Conservation (phyloP, 2,329 filamentous ascomycete species). For the Eurotiales sp. region DNA sequence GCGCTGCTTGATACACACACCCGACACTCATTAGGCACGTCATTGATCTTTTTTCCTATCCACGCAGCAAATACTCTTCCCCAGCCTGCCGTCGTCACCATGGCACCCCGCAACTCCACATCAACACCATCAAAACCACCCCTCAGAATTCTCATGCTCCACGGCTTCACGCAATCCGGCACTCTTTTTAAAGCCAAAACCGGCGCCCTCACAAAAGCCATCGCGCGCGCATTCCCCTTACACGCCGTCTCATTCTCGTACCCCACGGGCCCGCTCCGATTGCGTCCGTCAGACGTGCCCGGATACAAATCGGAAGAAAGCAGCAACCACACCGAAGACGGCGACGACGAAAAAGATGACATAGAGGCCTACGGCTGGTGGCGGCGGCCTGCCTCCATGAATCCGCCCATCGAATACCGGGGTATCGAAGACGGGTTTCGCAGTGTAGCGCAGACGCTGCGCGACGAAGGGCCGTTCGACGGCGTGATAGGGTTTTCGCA, state of each 20-base stretch:
- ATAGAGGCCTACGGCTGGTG: conserved; percentile 82
- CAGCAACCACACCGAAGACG: no score
- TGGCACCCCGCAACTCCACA: conserved; percentile 4
- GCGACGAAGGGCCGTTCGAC: conserved; percentile 65
- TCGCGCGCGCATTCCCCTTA: conserved; percentile 67
- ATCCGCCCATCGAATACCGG: conserved; percentile 58
- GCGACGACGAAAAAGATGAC: conserved; percentile 39
- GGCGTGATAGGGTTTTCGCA: conserved; percentile 81
- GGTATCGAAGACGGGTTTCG: conserved; percentile 66
- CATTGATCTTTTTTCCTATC: no score
- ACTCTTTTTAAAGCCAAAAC: conserved; percentile 82
- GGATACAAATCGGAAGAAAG: no score
- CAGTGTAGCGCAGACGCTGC: conserved; percentile 59
- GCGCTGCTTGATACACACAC: neutral
- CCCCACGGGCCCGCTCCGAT: conserved; percentile 64
- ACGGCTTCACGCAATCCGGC: conserved; percentile 89
- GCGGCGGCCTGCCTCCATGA: conserved; percentile 54
- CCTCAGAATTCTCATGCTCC: conserved; percentile 71
- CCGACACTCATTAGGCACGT: neutral
- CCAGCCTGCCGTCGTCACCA: no score
- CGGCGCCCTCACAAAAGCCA: conserved; percentile 75
- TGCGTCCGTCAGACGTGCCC: conserved; percentile 64
- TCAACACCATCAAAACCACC: conserved; percentile 19
- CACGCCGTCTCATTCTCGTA: conserved; percentile 61
- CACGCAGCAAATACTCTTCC: no score